Evolutionary conservation across 495 filamentous ascomycete genomes (phyloP).

Genomic region (Astrocystis sublimbata): DNA sequence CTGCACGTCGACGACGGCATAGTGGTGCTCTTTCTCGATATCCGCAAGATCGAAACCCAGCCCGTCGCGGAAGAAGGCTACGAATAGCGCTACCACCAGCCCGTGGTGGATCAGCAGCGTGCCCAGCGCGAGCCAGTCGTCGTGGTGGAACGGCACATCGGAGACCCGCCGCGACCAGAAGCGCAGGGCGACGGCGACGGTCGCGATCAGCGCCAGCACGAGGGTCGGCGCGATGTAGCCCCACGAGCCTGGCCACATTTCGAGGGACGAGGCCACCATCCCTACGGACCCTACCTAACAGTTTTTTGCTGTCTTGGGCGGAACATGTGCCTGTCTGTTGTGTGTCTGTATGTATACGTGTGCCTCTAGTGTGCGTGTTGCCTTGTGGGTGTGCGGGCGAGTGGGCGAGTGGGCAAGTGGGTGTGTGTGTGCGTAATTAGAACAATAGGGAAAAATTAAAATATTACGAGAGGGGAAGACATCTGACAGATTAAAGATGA

Average conservation of each 20-base stretch:
- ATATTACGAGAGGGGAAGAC: no score
- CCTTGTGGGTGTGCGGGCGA: no score
- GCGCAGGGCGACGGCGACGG: slow-evolving; percentile 10
- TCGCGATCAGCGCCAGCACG: slow-evolving; percentile 11
- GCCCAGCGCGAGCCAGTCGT: slow-evolving; percentile 15
- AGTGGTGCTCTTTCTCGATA: neutral
- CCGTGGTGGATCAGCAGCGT: slow-evolving; percentile 11
- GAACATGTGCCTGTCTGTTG: no score
- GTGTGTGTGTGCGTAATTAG: no score
- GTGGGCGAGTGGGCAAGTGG: no score
- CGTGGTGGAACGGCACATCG: neutral
- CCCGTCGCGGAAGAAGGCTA: slow-evolving; percentile 8
- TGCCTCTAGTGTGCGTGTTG: no score
- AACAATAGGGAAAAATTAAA: no score
- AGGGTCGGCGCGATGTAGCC: slow-evolving; percentile 6
- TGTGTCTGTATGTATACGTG: no score
- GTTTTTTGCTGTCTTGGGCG: neutral
- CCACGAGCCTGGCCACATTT: slow-evolving; percentile 12
- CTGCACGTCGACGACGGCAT: neutral
- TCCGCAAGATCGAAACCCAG: slow-evolving; percentile 3
- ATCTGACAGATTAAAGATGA: no score
- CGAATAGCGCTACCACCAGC: neutral
- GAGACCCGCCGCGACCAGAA: slow-evolving; percentile 13
- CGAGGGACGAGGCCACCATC: slow-evolving; percentile 19
- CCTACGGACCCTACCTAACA: no score